Conservation (phyloP, 2,329 filamentous ascomycete genomes). For the Nemania sp. region DNA sequence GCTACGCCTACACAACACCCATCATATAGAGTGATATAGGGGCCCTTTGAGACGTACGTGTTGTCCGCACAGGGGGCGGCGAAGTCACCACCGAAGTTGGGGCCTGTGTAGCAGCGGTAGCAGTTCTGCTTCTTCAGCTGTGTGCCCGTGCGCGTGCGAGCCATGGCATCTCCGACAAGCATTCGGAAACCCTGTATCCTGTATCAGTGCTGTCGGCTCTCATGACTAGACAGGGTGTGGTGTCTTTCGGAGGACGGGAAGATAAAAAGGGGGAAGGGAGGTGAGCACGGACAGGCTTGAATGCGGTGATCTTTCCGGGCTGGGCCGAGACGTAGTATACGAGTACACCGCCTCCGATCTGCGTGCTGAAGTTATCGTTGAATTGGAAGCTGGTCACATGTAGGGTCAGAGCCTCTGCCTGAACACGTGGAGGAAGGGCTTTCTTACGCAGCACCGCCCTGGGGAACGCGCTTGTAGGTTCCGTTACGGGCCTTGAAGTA, state of each 20-base stretch:
- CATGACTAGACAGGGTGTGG: not conserved
- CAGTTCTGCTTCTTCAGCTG: slow-evolving; percentile 44
- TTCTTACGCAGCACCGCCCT: slow-evolving; percentile 57
- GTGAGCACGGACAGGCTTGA: slow-evolving; percentile 53
- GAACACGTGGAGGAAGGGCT: not conserved
- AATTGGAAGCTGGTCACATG: slow-evolving; percentile 41
- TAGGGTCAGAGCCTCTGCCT: not conserved
- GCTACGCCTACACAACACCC: not conserved
- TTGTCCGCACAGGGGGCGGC: slow-evolving; percentile 49
- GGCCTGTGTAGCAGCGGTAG: slow-evolving; percentile 50
- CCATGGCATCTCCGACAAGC: slow-evolving; percentile 49
- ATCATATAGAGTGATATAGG: too few relatives aligned
- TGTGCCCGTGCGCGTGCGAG: slow-evolving; percentile 39
- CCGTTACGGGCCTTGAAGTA: slow-evolving; percentile 41
- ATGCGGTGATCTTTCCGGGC: slow-evolving; percentile 48
- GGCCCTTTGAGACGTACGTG: too few relatives aligned
- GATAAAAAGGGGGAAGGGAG: slow-evolving; percentile 42
- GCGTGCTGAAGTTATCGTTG: slow-evolving; percentile 46
- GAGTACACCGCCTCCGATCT: slow-evolving; percentile 47
- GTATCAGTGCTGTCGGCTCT: not conserved
- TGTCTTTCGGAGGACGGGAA: slow-evolving; percentile 19
- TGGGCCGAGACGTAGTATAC: slow-evolving; percentile 52
- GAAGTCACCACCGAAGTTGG: slow-evolving; percentile 49
- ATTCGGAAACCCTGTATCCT: slow-evolving; percentile 49
- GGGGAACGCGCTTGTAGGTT: slow-evolving; percentile 38